These are phyloP conservation scores for Nothopassalora personata DNA, from an alignment of 2,329 filamentous ascomycete genomes.

Conservation along the genomic window DNA sequence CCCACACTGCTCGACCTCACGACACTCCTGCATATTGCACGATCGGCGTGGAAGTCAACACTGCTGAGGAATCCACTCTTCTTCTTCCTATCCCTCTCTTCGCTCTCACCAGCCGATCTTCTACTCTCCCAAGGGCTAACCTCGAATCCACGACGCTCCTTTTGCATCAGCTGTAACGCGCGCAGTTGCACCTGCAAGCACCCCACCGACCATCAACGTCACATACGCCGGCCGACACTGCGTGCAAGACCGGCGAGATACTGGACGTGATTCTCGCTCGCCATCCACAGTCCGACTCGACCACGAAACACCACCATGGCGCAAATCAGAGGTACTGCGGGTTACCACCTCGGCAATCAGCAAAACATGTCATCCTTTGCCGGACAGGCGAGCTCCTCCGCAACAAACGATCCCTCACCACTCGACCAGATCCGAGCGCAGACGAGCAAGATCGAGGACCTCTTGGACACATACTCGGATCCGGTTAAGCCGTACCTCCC, in stretches of 20 bases:
- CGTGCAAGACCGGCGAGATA: not conserved
- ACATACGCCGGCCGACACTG: not conserved
- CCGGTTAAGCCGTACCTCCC: constrained; percentile 96
- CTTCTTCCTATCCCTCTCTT: not conserved
- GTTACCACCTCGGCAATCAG: constrained; percentile 75
- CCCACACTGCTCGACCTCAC: not conserved
- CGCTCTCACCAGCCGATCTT: not conserved
- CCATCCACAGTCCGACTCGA: not conserved
- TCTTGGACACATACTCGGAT: constrained; percentile 79
- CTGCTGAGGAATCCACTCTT: not conserved
- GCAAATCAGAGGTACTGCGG: constrained; percentile 60
- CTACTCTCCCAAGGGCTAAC: not conserved
- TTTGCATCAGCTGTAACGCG: not conserved
- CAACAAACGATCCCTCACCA: constrained; percentile 64
- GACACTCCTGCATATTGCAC: not conserved
- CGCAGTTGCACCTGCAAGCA: not conserved
- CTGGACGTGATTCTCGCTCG: not conserved
- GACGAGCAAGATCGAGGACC: constrained; percentile 97
- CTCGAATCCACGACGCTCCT: constrained; percentile 1
- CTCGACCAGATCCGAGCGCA: constrained; percentile 88
- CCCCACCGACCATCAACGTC: not conserved
- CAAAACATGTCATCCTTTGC: constrained; percentile 43
- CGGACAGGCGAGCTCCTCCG: constrained; percentile 51
- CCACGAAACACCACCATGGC: constrained; percentile 42
- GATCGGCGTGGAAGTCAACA: not conserved